Base-by-base conservation (phyloP, 2,329 filamentous ascomycete species). In the Madurella fahalii region DNA sequence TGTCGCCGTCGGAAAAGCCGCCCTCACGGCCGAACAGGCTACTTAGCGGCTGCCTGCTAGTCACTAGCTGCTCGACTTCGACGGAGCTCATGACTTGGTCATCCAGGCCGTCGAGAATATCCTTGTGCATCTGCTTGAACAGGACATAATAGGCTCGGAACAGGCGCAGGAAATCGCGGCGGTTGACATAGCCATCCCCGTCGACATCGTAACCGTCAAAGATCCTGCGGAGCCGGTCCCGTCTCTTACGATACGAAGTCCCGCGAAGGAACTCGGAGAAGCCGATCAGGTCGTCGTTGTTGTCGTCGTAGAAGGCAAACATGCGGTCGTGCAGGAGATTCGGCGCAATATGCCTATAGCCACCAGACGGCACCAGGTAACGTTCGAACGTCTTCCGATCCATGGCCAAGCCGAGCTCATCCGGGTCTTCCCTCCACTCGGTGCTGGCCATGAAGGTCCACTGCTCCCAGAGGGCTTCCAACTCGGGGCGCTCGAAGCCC, bases 381-480 rank as follows among this genome's bases (percentile, higher is more conserved):
- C 89, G 85, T 68, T 96, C 90, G 71, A 99, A 99, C 0, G 90
- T 95, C 70, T 87, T 88, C 57, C 91, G 85, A 67, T 97, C 92
- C 76, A 97, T 95, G 34, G 91, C 94, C 63, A 93, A 79, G 52
- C 81, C 78, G 41, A 96, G 78, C 18, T 85, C 81, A 63, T 89
- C 85, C 0, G 90, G 89, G 67, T 97, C 93, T 16, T 87, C 82
- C 34, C 83, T 75, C 87, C 88, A 96, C 67, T 93, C 86, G 5
- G 86, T 86, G 61, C 89, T 93, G 41, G 93, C 93, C 71, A 96
- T 86, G 68, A 92, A 96, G 5, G 89, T 92, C 81, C 95, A 99
- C 67, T 97, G 93, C 66, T 97, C 93, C 86, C 92, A 97, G 41
- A 95, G 83, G 7, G 92, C 93, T 71, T 97, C 93, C 5, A 99